Evolutionary conservation across 176 grass and related monocot genomes (phyloP).

Genomic region (Paspalum notatum): DNA sequence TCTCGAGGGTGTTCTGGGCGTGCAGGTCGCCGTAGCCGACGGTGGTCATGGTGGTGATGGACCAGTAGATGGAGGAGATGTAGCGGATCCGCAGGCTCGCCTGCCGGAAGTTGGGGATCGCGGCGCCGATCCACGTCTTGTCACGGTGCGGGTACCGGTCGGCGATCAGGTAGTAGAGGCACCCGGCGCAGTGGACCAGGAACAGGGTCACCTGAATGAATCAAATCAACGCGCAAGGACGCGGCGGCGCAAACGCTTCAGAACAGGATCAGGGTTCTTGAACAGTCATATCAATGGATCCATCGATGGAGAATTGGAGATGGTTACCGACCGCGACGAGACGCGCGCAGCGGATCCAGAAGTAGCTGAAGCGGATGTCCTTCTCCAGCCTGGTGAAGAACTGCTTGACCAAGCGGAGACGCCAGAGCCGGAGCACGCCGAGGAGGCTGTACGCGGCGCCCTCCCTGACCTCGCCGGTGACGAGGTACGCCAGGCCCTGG

Average conservation of each 20-base stretch:
- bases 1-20: constrained; percentile 88
- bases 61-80: constrained; percentile 92
- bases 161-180: constrained; percentile 87
- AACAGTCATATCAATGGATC: too few species aligned
- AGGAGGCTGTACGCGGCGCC: constrained; percentile 63
- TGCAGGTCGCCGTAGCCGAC: constrained; percentile 97
- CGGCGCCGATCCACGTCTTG: constrained; percentile 94
- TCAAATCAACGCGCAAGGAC: neutral
- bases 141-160: constrained; percentile 74
- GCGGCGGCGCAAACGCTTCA: neutral
- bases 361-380: constrained; percentile 99
- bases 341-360: constrained; percentile 76
- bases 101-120: constrained; percentile 83
- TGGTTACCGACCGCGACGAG: constrained; percentile 56
- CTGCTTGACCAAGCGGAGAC: constrained; percentile 86
- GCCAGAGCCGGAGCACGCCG: constrained; percentile 85
- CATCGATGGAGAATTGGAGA: too few species aligned
- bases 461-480: constrained; percentile 66
- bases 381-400: constrained; percentile 98
- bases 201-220: constrained; percentile 93
- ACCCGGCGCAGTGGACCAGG: constrained; percentile 87
- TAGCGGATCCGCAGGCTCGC: constrained; percentile 79
- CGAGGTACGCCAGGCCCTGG: constrained; percentile 71
- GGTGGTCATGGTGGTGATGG: constrained; percentile 97
- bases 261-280: neutral